Conservation (phyloP, 768 basidiomycete species). For the Leccinellum rugosiceps region DNA sequence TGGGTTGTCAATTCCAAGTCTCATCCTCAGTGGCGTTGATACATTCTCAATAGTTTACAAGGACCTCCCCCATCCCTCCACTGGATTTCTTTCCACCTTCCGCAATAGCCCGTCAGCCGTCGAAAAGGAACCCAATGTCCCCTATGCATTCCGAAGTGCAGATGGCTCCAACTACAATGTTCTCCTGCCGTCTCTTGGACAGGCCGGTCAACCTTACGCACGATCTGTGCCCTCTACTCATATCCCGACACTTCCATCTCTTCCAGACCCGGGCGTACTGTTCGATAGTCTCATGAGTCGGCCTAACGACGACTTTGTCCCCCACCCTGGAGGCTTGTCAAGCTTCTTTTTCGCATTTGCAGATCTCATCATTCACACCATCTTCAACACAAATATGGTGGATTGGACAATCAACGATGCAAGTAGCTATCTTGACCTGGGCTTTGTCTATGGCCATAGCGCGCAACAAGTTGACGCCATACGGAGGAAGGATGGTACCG, state of each 20-base stretch:
- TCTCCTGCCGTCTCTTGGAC: conserved; percentile 52
- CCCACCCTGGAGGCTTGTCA: conserved; percentile 69
- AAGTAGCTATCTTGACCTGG: conserved; percentile 75
- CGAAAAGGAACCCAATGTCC: conserved; percentile 14
- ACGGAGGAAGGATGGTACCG: conserved; percentile 62
- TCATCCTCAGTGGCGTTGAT: neutral
- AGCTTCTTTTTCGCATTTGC: conserved; percentile 79
- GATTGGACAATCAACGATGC: conserved; percentile 57
- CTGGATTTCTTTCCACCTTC: conserved; percentile 42
- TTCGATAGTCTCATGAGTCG: conserved; percentile 66
- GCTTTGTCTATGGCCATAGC: conserved; percentile 67
- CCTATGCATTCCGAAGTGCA: conserved; percentile 54
- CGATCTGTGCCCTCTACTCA: conserved; percentile 56
- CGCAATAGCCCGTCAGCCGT: neutral
- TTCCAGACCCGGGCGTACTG: conserved; percentile 65
- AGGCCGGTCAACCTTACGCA: conserved; percentile 63
- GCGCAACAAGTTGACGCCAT: conserved; percentile 46
- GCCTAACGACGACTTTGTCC: conserved; percentile 34
- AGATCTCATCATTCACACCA: conserved; percentile 67
- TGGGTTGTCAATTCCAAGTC: conserved; percentile 34
- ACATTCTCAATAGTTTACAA: conserved; percentile 54
- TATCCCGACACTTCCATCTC: conserved; percentile 39
- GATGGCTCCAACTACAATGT: conserved; percentile 64
- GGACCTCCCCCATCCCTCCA: conserved; percentile 76
- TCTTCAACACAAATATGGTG: conserved; percentile 56